Evolutionary conservation across 2,329 filamentous ascomycete species (phyloP).

Genomic region (Escovopsis sp.): DNA sequence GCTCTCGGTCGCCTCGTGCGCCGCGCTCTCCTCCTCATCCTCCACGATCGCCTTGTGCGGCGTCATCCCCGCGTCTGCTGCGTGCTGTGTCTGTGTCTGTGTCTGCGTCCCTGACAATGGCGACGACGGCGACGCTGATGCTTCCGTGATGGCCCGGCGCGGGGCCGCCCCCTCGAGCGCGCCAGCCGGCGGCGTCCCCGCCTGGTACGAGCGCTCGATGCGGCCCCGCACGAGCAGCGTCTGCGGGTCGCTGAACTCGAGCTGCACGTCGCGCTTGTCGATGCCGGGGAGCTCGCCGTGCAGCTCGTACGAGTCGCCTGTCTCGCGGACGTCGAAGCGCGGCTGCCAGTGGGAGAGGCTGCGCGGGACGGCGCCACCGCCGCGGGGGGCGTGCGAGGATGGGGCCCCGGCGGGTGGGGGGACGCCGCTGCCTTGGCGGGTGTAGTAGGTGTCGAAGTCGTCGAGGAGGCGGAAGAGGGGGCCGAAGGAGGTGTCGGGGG

Average conservation of each 20-base stretch:
- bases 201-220: conserved; percentile 40
- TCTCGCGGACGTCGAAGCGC: conserved; percentile 59
- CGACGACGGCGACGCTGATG: conserved; percentile 23
- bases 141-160: conserved; percentile 19
- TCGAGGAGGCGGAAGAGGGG: conserved; percentile 44
- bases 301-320: conserved; percentile 49
- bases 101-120: too few species aligned
- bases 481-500: conserved; percentile 28
- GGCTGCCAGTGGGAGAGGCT: conserved; percentile 39
- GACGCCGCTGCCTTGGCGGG: conserved; percentile 14
- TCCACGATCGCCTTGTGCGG: conserved; percentile 51
- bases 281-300: conserved; percentile 64
- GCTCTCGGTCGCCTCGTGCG: background rate
- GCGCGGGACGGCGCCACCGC: conserved; percentile 31
- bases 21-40: conserved; percentile 31
- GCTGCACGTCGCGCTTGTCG: conserved; percentile 52
- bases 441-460: conserved; percentile 37
- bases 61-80: too few species aligned
- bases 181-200: conserved; percentile 30
- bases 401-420: conserved; percentile 5
- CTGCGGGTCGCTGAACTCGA: conserved; percentile 60
- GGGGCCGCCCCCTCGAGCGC: conserved; percentile 24
- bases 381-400: too few species aligned
- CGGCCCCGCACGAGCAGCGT: conserved; percentile 53
- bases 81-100: too few species aligned